phyloP scores from a whole-genome alignment of 306 rosid species.

The Carpinus viminea region DNA sequence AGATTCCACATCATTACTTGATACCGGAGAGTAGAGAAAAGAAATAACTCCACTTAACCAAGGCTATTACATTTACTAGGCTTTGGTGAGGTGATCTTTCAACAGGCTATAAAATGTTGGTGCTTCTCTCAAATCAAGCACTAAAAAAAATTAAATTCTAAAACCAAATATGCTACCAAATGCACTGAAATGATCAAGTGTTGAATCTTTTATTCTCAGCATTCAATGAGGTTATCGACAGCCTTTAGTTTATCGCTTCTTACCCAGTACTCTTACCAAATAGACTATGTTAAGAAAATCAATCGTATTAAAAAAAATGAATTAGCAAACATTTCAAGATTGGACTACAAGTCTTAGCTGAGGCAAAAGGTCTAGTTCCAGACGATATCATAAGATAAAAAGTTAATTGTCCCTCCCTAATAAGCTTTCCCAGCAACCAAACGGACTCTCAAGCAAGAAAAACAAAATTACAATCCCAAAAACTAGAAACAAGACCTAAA shows the following conservation, averaged over 20 bases:
- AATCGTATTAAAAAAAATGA: background rate
- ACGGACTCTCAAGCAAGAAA: background rate
- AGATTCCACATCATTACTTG: background rate
- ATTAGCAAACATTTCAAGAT: background rate
- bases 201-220: background rate
- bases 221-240: background rate
- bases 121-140: too few species aligned
- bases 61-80: too few species aligned
- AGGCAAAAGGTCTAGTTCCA: too few species aligned
- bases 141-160: too few species aligned
- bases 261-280: too few species aligned
- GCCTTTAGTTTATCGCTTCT: too few species aligned
- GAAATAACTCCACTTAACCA: background rate
- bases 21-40: background rate
- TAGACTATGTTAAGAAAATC: background rate
- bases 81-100: too few species aligned
- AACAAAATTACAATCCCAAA: background rate
- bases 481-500: background rate
- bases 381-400: too few species aligned
- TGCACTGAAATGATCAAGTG: background rate
- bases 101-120: background rate
- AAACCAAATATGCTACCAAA: background rate
- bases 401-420: background rate
- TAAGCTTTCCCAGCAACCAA: too few species aligned
- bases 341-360: too few species aligned